Evolutionary conservation across 345 rosid genomes (phyloP), one percentile per base, ranked within the genome.

Genomic region (Syzygium grande): DNA sequence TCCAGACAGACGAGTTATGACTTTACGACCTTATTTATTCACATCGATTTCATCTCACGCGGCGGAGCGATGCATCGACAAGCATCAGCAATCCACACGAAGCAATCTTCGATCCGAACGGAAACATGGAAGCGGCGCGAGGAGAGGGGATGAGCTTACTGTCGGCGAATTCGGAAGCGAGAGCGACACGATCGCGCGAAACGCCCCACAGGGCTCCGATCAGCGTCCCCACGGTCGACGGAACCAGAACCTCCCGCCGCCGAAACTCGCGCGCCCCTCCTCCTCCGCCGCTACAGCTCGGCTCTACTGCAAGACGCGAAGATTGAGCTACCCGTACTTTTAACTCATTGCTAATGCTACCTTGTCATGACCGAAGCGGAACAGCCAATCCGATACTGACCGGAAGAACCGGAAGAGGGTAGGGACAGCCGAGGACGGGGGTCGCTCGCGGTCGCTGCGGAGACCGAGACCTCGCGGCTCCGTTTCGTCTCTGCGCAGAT

Each of bases 121-220:
- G 9, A 29, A 52, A 84, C 25, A 52, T 13, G 21, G 83, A 84
- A 51, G 61, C 25, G 1, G 56, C 27, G 86, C 7, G 27, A 51
- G 5, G 21, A 84, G n/a, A 55, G 34, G 65, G 11, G 27, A 38
- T 73, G 85, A 86, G 27, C 85, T 87, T 92, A 97, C 99, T 96
- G 91, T 97, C 99, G 87, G 99, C 90, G 87, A 94, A 97, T 86
- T 94, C 97, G 65, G 97, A 89, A 77, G 99, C 95, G 83, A 78
- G n/a, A 77, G 92, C 94, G n/a, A 23, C 87, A 58, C 84, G 92
- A 87, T 90, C 88, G 89, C 80, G 84, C 30, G 90, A 86, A 87
- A 90, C 84, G 83, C 83, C 38, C 83, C 49, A 34, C 83, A 73
- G 2, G 83, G 38, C 1, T 38, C 83, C 83, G 21, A 73, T 41